A percentile compares a stretch with the other conserved stretches of the same genome.
These are phyloP conservation scores for Naganishia kalamii DNA, from an alignment of 768 basidiomycete species.

Conservation along the genomic window DNA sequence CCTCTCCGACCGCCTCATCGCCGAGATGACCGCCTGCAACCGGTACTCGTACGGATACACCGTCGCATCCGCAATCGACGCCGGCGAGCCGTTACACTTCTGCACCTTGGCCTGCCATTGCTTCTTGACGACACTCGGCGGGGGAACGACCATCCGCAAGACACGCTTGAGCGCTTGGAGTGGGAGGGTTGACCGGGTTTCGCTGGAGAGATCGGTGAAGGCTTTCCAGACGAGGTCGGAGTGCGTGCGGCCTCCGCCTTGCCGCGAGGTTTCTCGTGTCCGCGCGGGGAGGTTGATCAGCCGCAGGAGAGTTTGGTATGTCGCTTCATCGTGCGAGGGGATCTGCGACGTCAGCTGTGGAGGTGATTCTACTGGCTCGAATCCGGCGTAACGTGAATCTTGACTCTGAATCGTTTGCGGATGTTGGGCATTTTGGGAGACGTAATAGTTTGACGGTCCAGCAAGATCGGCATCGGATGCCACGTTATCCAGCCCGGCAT, in stretches of 20 bases:
- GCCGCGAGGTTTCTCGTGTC: neutral
- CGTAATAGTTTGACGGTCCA: conserved; percentile 4
- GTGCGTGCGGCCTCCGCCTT: neutral
- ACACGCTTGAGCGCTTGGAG: conserved; percentile 10
- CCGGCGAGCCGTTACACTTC: neutral
- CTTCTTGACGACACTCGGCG: neutral
- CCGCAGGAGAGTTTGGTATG: neutral
- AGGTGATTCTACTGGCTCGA: neutral
- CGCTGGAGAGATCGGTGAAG: conserved; percentile 1
- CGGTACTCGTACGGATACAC: conserved; percentile 16
- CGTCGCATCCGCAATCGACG: conserved; percentile 6
- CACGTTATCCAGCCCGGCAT: neutral
- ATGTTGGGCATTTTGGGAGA: neutral
- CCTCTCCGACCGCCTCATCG: conserved; percentile 5
- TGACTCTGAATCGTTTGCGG: neutral
- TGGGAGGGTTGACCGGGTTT: neutral
- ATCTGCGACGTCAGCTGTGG: neutral
- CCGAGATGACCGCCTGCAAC: conserved; percentile 14
- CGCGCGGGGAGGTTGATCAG: conserved; percentile 5
- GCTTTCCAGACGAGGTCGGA: conserved; percentile 14
- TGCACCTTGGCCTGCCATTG: neutral
- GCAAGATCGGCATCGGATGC: neutral
- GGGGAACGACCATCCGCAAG: conserved; percentile 17
- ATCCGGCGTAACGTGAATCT: neutral
- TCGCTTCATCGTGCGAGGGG: neutral